Evolutionary conservation across 2,329 filamentous ascomycete species (phyloP), one percentile per base, ranked within the genome.

Genomic region (Talaromyces sp.): DNA sequence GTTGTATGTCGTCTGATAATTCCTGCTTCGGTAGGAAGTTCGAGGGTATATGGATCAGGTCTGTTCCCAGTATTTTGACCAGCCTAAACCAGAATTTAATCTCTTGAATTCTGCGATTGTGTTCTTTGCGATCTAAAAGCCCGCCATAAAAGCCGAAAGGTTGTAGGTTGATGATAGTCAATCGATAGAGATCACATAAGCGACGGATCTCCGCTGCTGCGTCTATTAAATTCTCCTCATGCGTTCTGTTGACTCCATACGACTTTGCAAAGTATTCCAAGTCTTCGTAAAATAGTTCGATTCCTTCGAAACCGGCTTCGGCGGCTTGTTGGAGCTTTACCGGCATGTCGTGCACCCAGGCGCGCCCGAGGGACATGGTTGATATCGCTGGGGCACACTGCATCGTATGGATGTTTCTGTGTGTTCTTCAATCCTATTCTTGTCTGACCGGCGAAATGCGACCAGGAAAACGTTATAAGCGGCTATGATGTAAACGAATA

Each of bases 231-330:
- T 82, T 82, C 10, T 79, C 72, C 14, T 77, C 70, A 3, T 75
- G 77, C 19, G 79, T 72, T 39, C 77, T 75, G 47, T 81, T 80
- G 31, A 2, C 80, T 73, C 58, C 48, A 33, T 57, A 62, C 1
- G 81, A 75, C 35, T 74, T 70, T 68, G 89, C 86, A 13, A 90
- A 72, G 70, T 87, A 86, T 65, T 86, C 79, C 6, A 94, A 83
- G 74, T 94, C 91, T 73, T 94, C 90, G 75, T 89, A 88, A 79
- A 92, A 93, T 19, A 93, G 82, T 74, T 94, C 91, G 69, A 94
- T 85, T 60, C 89, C 90, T 65, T 84, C 75, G 73, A 92, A 87
- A 22, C 88, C 88, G 70, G 90, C 83, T 62, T 82, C 79, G 6
- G 83, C 80, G 7, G 90, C 90, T 78, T 87, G 85, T 70, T 87